Conservation (phyloP, 805 yeast genomes). For the Ogataea paraovalis region DNA sequence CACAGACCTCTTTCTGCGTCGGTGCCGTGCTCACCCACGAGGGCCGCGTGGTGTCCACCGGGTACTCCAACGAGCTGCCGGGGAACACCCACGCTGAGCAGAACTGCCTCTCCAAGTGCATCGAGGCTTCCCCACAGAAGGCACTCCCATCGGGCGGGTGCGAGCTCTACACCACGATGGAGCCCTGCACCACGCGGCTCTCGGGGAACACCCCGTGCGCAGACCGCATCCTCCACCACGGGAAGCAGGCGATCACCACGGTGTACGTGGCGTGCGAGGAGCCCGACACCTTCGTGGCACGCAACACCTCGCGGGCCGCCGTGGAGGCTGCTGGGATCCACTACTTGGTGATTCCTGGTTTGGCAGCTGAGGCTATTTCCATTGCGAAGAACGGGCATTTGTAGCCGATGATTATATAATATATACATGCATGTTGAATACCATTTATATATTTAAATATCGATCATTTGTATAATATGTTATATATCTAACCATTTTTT, state of each 20-base stretch:
- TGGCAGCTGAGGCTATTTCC: constrained; percentile 59
- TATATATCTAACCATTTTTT: too few species aligned
- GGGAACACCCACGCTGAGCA: constrained; percentile 99
- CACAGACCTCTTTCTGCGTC: constrained; percentile 87
- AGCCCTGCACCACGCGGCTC: constrained; percentile 85
- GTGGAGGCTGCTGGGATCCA: constrained; percentile 56
- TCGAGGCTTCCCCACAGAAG: too few species aligned
- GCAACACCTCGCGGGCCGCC: constrained; percentile 59
- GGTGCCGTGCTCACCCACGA: constrained; percentile 80
- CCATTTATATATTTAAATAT: too few species aligned
- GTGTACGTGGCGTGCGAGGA: constrained; percentile 91
- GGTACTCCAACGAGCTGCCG: constrained; percentile 84
- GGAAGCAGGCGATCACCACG: constrained; percentile 46
- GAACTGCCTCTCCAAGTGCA: constrained; percentile 80
- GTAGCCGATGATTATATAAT: constrained; percentile 9
- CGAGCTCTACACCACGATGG: constrained; percentile 92
- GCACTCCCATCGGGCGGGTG: constrained; percentile 65
- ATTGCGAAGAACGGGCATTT: constrained; percentile 59
- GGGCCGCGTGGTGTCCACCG: constrained; percentile 67
- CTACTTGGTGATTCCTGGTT: constrained; percentile 80
- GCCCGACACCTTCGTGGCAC: constrained; percentile 82
- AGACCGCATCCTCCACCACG: constrained; percentile 61
- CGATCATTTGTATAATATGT: too few species aligned
- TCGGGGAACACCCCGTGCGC: constrained; percentile 91
- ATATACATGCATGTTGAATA: background rate